Conservation (phyloP, 2,329 filamentous ascomycete species). For the Aspergillus bombycis region DNA sequence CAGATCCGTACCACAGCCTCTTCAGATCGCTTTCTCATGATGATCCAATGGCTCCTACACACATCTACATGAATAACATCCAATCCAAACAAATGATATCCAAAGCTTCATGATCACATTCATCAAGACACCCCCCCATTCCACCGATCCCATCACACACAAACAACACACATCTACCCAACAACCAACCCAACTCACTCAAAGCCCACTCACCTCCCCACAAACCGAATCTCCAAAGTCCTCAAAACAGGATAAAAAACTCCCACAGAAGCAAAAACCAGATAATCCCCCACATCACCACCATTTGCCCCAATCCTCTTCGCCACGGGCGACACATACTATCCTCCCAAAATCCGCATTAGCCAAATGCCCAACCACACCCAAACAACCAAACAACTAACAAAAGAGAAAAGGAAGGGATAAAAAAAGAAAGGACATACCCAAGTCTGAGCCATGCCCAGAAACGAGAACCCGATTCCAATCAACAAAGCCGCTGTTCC, state of each 20-base stretch:
- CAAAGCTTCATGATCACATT: no score
- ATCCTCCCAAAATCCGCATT: neutral
- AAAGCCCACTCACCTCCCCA: no score
- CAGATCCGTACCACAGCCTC: no score
- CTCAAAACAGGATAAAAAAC: slow-evolving; percentile 18
- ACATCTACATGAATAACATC: no score
- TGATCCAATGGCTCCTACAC: no score
- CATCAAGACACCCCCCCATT: no score
- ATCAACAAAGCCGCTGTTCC: slow-evolving; percentile 15
- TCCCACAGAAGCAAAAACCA: slow-evolving; percentile 12
- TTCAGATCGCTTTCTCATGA: no score
- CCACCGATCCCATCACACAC: no score
- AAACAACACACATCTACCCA: no score
- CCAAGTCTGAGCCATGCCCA: slow-evolving; percentile 27
- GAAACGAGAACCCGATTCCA: slow-evolving; percentile 18
- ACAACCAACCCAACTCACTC: no score
- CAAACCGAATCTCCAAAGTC: slow-evolving; percentile 12
- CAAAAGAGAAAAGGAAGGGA: neutral
- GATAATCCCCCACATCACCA: slow-evolving; percentile 22
- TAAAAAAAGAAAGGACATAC: slow-evolving; percentile 9
- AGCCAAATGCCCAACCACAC: neutral
- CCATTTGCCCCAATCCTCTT: slow-evolving; percentile 20
- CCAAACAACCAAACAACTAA: neutral
- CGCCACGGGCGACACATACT: slow-evolving; percentile 20
- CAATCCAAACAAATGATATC: no score